Base-by-base conservation (phyloP, 2,329 filamentous ascomycete genomes). In the Diaporthe australafricana region DNA sequence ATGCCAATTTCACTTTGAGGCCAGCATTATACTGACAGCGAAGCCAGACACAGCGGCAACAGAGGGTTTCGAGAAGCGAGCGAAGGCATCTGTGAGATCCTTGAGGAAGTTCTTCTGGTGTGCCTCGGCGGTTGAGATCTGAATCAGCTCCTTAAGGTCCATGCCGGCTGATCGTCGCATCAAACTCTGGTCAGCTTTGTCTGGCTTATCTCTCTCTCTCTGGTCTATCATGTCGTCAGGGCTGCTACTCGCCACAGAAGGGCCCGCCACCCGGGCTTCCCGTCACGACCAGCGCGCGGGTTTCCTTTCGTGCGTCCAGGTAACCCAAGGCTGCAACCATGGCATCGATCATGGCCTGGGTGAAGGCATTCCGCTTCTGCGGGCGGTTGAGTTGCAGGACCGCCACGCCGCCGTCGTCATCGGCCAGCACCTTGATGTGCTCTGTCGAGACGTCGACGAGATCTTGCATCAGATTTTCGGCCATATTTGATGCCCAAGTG, bases 341-440 rank as follows among this genome's bases (percentile, higher is more conserved):
- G 30, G 12, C 9, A 38, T 65, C 60, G 74, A 88, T 86, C 80
- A 90, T 85, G 57, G 79, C 78, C 69, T 84, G 81, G 2, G 87
- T 90, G 71, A 91, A 84, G 12, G 89, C 88, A 82, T 91, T 91
- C 70, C 87, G 83, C 78, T 90, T 90, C 56, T 83, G 81, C 2
- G 87, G 88, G 3, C 89, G 84, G 79, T 88, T 87, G 72, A 90
- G 79, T 17, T 84, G 83, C 70, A 90, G 76, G 35, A 88, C 77
- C 40, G 86, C 81, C 32, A 89, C 82, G 62, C 81, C 82, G 62
- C 81, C 83, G 27, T 78, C 76, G 25, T 72, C 60, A 73, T 74
- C 70, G 72, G 62, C 53, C 50, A 68, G 48, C 67, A 73, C 62
- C 22, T 72, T 12, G 71, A 65, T 11, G 55, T 73, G 56, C 42